Base-by-base conservation (phyloP, 805 yeast genomes). In the Metschnikowia arizonensis region DNA sequence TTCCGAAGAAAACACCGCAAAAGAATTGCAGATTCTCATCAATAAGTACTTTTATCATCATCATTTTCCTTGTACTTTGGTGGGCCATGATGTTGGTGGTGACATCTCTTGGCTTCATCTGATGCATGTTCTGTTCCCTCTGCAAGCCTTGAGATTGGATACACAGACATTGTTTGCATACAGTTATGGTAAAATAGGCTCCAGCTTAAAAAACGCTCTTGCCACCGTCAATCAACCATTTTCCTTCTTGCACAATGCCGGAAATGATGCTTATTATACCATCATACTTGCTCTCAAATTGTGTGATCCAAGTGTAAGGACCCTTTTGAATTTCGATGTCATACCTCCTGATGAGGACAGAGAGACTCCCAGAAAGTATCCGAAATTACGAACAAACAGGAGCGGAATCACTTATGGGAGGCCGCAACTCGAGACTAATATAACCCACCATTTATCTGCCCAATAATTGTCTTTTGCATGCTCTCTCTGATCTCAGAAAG, bases 391-490 rank as follows among this genome's bases (percentile, higher is more conserved):
- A 5, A 39, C 9, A 11, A 47, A 47, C 36, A 30, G 32, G 14
- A 40, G 45, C 42, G 35, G 18, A 19, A 21, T 37, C 8, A 9
- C 12, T 12, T n/a, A 14, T n/a, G 10, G 8, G 1, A 14, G 6
- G 19, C 32, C 25, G 8, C 7, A 12, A 10, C 11, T 28, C 15
- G 15, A 5, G 6, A 4, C 12, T n/a, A 37, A 21, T 43, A 46
- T n/a, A 53, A 38, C 2, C 50, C 54, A 4, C 45, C 47, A 47
- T 65, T 66, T 44, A 59, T 48, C 40, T 61, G 64, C 44, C 65
- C 68, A 37, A 68, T 49, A 11, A 69, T 33, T 6, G 64, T 50
- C 19, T 65, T 50, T 45, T 69, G 67, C 49, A 54, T 58, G 21
- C 46, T 56, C 21, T 61, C 60, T 11, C 51, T 45, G 15, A 51